Evolutionary conservation across 73 alveolate species (phyloP).

Genomic region (Paramecium caudatum): DNA sequence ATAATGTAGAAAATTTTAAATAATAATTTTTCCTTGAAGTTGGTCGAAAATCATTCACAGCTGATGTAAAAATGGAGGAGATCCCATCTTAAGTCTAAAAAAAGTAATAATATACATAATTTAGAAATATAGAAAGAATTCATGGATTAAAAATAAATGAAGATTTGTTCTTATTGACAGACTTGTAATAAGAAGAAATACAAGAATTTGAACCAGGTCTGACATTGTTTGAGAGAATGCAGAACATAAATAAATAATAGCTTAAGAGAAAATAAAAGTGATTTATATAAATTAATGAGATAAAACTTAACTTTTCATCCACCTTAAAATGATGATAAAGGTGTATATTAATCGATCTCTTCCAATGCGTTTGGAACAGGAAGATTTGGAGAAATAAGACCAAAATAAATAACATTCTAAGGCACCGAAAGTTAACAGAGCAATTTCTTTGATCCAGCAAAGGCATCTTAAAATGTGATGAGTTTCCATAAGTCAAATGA

Average conservation of each 20-base stretch:
- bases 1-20: slow-evolving; percentile 6
- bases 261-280: slow-evolving; percentile 7
- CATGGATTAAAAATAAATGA: slow-evolving; percentile 14
- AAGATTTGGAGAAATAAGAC: slow-evolving; percentile 53
- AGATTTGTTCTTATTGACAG: background rate
- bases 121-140: slow-evolving; percentile 24
- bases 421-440: slow-evolving; percentile 15
- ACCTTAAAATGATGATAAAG: slow-evolving; percentile 29
- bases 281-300: slow-evolving; percentile 13
- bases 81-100: slow-evolving; percentile 22
- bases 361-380: slow-evolving; percentile 34
- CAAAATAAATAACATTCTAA: slow-evolving; percentile 40
- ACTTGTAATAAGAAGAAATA: slow-evolving; percentile 40
- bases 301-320: slow-evolving; percentile 8
- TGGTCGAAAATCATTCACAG: slow-evolving; percentile 65
- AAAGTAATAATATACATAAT: background rate
- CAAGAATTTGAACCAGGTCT: slow-evolving; percentile 44
- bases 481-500: slow-evolving; percentile 31
- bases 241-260: background rate
- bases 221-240: slow-evolving; percentile 40
- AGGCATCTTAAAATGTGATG: background rate
- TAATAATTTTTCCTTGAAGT: slow-evolving; percentile 46
- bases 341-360: slow-evolving; percentile 4
- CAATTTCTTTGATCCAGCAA: background rate
- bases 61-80: slow-evolving; percentile 41